Conservation (phyloP, 192 early-diverging fungal species). For the Mortierella hygrophila region DNA sequence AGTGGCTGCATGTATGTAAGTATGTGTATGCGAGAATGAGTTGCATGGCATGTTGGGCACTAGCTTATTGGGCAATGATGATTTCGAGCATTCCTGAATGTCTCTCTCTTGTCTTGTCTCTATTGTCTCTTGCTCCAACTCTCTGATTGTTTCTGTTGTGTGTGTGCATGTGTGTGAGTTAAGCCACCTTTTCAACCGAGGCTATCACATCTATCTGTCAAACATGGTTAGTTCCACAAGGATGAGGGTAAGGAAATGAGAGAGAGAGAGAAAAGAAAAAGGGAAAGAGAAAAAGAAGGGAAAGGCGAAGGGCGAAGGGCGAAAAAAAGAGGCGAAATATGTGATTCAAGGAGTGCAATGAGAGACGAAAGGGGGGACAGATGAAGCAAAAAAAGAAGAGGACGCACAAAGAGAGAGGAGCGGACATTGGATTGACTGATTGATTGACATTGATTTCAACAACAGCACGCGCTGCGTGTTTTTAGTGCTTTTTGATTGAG, state of each 20-base stretch:
- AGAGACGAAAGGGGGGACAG: background rate
- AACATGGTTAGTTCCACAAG: background rate
- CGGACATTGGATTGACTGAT: too few species aligned
- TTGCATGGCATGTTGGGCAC: background rate
- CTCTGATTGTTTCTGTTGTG: background rate
- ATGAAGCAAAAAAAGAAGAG: background rate
- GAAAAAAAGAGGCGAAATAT: background rate
- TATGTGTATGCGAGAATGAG: background rate
- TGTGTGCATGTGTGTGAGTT: background rate
- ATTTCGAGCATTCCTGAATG: background rate
- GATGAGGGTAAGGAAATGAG: background rate
- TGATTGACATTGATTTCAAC: too few species aligned
- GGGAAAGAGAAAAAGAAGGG: background rate
- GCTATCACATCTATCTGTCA: background rate
- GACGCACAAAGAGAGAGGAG: too few species aligned
- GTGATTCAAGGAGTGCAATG: background rate
- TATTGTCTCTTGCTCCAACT: background rate
- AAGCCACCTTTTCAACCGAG: background rate
- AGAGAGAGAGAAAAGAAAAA: background rate
- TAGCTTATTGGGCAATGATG: background rate
- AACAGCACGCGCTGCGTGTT: too few species aligned
- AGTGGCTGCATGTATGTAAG: background rate
- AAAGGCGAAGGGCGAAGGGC: background rate
- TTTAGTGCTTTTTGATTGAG: too few species aligned
- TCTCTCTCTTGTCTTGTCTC: conserved; percentile 7